phyloP scores from a whole-genome alignment of 2,329 filamentous ascomycete species.

The Helotiales sp. region DNA sequence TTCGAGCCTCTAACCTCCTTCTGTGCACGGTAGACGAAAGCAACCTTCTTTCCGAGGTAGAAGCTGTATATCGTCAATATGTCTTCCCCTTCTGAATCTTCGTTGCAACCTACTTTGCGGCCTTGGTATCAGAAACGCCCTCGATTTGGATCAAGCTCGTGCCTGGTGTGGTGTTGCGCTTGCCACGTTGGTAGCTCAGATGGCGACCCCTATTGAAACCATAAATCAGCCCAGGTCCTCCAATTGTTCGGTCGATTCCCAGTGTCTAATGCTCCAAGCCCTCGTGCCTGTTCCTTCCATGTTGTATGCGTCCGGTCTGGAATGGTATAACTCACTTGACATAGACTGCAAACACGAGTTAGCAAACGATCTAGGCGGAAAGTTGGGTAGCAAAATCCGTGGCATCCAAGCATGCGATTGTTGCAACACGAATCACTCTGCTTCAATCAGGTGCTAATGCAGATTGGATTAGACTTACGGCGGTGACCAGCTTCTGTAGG shows the following conservation, averaged over 20 bases:
- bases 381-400: not conserved
- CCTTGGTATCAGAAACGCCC: conserved; percentile 88
- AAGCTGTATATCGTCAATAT: conserved; percentile 51
- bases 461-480: conserved; percentile 62
- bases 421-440: not conserved
- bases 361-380: conserved; percentile 25
- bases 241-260: conserved; percentile 1
- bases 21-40: conserved; percentile 96
- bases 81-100: not conserved
- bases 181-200: conserved; percentile 95
- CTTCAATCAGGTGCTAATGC: not conserved
- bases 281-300: not conserved
- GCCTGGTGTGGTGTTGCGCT: conserved; percentile 86
- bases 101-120: conserved; percentile 69
- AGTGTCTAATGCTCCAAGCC: conserved; percentile 6
- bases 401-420: not conserved
- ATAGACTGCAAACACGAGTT: conserved; percentile 62
- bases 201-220: conserved; percentile 77
- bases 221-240: conserved; percentile 23
- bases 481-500: conserved; percentile 85
- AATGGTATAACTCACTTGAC: conserved; percentile 71
- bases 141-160: conserved; percentile 98
- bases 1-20: conserved; percentile 96
- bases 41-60: conserved; percentile 98
- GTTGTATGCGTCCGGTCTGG: conserved; percentile 1